phyloP scores from a whole-genome alignment of 2,329 filamentous ascomycete species.

The Microdochium bolleyi region DNA sequence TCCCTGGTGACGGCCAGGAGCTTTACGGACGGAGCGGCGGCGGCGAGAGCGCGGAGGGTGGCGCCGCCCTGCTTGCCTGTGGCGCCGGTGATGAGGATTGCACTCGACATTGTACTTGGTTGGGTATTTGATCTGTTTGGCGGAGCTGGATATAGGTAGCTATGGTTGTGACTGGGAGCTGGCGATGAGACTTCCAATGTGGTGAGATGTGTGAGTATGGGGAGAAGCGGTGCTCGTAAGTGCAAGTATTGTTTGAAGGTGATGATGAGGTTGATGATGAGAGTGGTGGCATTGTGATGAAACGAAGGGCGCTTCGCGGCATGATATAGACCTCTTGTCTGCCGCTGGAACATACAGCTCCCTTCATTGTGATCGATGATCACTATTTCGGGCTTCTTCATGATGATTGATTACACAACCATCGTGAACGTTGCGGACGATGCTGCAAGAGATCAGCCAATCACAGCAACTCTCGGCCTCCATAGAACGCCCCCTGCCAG shows the following conservation, averaged over 20 bases:
- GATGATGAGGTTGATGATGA: not conserved
- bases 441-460: not conserved
- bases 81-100: conserved; percentile 24
- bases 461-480: not conserved
- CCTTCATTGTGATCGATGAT: not conserved
- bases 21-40: conserved; percentile 26
- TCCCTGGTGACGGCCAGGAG: conserved; percentile 56
- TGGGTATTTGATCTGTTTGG: not conserved
- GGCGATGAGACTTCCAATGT: not conserved
- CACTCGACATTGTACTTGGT: not conserved
- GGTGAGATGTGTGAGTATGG: not conserved
- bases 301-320: not conserved
- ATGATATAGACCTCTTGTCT: not conserved
- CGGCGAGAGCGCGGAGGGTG: conserved; percentile 20
- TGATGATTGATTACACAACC: not conserved
- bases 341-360: not conserved
- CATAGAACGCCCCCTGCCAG: not conserved
- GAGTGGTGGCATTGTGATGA: not conserved
- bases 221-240: not conserved
- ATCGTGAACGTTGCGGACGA: too few relatives aligned
- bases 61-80: conserved; percentile 29
- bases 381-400: not conserved
- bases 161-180: not conserved
- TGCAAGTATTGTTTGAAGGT: not conserved
- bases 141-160: not conserved